Evolutionary conservation across 257 asterid species (phyloP).

Genomic region (Capsicum chinense): DNA sequence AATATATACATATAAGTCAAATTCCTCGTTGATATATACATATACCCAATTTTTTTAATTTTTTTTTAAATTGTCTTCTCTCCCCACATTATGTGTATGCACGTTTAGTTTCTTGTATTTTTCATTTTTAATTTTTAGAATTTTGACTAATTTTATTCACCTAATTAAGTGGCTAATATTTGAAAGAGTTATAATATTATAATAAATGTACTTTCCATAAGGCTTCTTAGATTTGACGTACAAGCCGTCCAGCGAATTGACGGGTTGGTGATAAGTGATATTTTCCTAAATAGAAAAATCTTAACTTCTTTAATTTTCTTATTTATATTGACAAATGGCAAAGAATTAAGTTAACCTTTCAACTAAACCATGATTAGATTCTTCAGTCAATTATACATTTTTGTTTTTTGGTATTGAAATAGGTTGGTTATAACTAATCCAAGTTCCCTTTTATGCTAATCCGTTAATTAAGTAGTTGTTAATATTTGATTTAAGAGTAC

Average conservation of each 20-base stretch:
- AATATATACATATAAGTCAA: neutral
- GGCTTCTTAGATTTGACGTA: neutral
- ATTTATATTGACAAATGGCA: conserved; percentile 13
- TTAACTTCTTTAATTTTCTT: conserved; percentile 26
- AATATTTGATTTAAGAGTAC: neutral
- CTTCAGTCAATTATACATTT: conserved; percentile 39
- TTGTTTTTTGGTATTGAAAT: neutral
- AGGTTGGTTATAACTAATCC: conserved; percentile 21
- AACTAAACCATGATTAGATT: conserved; percentile 31
- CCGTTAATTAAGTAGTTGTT: neutral
- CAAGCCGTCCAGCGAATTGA: neutral
- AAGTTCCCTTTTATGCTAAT: neutral
- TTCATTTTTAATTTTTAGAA: conserved; percentile 30
- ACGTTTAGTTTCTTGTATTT: conserved; percentile 17
- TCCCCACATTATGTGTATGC: conserved; percentile 29
- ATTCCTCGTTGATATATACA: too few relatives aligned
- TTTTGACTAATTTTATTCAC: neutral
- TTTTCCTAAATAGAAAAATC: neutral
- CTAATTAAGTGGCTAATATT: neutral
- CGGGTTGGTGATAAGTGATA: neutral
- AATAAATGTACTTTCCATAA: neutral
- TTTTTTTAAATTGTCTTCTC: neutral
- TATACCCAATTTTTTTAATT: neutral
- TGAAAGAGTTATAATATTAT: neutral
- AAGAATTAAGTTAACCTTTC: conserved; percentile 22